Conservation (phyloP, 2,329 filamentous ascomycete species). For the Colletotrichum tropicale region DNA sequence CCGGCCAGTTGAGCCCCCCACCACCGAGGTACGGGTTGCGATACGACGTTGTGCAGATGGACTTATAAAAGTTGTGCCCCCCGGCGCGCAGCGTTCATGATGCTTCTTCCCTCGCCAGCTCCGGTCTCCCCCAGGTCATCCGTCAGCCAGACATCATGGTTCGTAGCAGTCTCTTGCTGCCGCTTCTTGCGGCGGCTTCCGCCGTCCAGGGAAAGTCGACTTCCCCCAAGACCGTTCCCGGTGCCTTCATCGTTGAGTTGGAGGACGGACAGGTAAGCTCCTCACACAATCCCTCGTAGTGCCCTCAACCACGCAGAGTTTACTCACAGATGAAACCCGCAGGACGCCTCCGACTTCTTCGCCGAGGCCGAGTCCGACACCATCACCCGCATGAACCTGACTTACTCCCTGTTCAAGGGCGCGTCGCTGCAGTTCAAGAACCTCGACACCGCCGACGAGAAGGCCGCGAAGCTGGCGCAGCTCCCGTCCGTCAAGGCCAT, state of each 20-base stretch:
- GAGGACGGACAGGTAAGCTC: slow-evolving; percentile 50
- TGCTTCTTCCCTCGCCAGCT: background rate
- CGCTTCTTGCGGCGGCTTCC: slow-evolving; percentile 38
- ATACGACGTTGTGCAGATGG: background rate
- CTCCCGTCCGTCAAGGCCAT: slow-evolving; percentile 52
- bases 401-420: slow-evolving; percentile 58
- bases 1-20: background rate
- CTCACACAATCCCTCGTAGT: background rate
- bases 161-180: slow-evolving; percentile 33
- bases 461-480: slow-evolving; percentile 42
- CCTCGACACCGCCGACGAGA: slow-evolving; percentile 44
- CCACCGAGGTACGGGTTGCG: background rate
- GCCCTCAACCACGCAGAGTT: too few relatives aligned
- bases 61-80: slow-evolving; percentile 10
- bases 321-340: background rate
- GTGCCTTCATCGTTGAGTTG: slow-evolving; percentile 59
- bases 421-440: slow-evolving; percentile 58
- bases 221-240: slow-evolving; percentile 39
- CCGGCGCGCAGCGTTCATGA: background rate
- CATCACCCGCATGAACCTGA: slow-evolving; percentile 50
- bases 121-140: slow-evolving; percentile 10
- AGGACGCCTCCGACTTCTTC: slow-evolving; percentile 48
- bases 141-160: slow-evolving; percentile 37
- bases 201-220: slow-evolving; percentile 30
- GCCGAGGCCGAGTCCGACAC: slow-evolving; percentile 42